Evolutionary conservation across 441 rosid genomes (phyloP).

Genomic region (Cnidoscolus chayamansa): DNA sequence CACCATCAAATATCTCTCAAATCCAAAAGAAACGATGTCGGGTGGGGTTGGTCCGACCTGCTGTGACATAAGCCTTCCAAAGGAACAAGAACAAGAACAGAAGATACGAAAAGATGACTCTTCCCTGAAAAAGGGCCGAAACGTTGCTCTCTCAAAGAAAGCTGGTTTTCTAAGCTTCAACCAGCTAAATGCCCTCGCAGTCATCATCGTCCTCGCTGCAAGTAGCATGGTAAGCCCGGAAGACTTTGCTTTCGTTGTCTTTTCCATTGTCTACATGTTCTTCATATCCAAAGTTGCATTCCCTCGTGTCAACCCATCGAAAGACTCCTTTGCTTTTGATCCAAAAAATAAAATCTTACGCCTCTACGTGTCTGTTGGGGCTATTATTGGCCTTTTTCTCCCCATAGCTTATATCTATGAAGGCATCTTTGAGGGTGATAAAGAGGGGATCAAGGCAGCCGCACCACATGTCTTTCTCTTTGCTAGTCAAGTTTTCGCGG

Average conservation of each 20-base stretch:
- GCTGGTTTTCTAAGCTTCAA: conserved; percentile 42
- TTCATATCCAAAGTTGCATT: conserved; percentile 56
- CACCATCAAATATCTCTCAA: not conserved
- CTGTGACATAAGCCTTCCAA: conserved; percentile 47
- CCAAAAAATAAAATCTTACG: conserved; percentile 40
- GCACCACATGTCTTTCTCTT: conserved; percentile 79
- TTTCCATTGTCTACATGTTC: conserved; percentile 58
- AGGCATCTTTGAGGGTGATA: conserved; percentile 62
- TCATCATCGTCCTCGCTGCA: conserved; percentile 52
- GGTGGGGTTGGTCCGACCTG: conserved; percentile 68
- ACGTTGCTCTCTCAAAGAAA: conserved; percentile 10
- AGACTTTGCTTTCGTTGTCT: conserved; percentile 55
- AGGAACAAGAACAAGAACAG: conserved; percentile 32
- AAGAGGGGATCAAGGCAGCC: conserved; percentile 59
- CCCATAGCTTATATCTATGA: conserved; percentile 64
- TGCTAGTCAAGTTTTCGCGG: conserved; percentile 75
- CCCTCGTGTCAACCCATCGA: conserved; percentile 34
- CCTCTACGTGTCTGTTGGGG: conserved; percentile 44
- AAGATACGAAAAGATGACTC: conserved; percentile 20
- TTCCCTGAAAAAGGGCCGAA: conserved; percentile 18
- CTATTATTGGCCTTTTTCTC: conserved; percentile 54
- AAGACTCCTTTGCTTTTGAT: conserved; percentile 40
- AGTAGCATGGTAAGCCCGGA: conserved; percentile 56
- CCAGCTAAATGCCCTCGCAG: conserved; percentile 61
- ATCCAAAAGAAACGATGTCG: conserved; percentile 40